These are phyloP conservation scores for Tuber brumale DNA, from an alignment of 495 filamentous ascomycete genomes.

Conservation along the genomic window DNA sequence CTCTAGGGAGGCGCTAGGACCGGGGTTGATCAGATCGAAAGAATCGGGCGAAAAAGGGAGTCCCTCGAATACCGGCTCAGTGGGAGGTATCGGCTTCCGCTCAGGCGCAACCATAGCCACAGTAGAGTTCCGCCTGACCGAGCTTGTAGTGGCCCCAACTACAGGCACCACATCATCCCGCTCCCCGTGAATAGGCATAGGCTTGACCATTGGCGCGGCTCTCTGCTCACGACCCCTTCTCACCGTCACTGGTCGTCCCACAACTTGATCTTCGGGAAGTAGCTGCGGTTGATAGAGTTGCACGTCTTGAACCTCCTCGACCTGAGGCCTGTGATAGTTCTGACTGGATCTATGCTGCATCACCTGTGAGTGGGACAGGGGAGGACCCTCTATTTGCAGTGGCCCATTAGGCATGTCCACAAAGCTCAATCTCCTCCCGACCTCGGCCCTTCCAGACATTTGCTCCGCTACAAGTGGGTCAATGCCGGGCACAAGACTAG, in stretches of 20 bases:
- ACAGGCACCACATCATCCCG: conserved; percentile 18
- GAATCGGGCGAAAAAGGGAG: conserved; percentile 86
- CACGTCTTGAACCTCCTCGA: conserved; percentile 40
- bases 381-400: conserved; percentile 36
- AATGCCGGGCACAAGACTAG: conserved; percentile 39
- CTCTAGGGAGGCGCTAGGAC: conserved; percentile 42
- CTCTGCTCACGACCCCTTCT: conserved; percentile 30
- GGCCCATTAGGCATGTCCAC: conserved; percentile 8
- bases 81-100: conserved; percentile 34
- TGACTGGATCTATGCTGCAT: conserved; percentile 32
- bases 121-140: conserved; percentile 32
- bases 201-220: conserved; percentile 37
- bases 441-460: conserved; percentile 27
- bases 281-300: conserved; percentile 35
- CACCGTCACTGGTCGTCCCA: conserved; percentile 15
- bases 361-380: conserved; percentile 25
- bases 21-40: conserved; percentile 69
- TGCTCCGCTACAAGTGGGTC: conserved; percentile 36
- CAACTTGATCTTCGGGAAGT: conserved; percentile 28
- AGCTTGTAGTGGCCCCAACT: conserved; percentile 6
- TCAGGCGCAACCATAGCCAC: conserved; percentile 25
- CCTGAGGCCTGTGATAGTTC: conserved; percentile 40
- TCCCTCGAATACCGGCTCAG: conserved; percentile 42
- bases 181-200: conserved; percentile 39
- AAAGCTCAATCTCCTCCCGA: conserved; percentile 30